A percentile compares a stretch with the other conserved stretches of the same genome.
These are phyloP conservation scores for Cucurbita moschata DNA, from an alignment of 306 rosid species.

Conservation along the genomic window DNA sequence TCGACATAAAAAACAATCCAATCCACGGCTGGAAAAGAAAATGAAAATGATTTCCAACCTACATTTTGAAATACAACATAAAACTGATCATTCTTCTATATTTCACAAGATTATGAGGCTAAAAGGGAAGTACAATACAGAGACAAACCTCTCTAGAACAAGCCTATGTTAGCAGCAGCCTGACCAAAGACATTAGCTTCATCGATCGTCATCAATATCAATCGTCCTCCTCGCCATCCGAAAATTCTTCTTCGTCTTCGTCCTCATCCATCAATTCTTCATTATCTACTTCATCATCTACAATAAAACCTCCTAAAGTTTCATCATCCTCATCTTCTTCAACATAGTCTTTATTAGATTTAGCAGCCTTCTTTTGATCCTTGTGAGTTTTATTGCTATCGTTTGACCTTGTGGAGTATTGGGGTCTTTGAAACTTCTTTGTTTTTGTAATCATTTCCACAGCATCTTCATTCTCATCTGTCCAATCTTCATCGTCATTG, in stretches of 20 bases:
- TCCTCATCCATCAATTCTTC: slow-evolving; percentile 39
- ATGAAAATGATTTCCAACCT: neutral
- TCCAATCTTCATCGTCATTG: slow-evolving; percentile 51
- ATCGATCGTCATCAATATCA: slow-evolving; percentile 5
- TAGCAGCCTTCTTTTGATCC: slow-evolving; percentile 20
- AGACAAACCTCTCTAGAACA: neutral
- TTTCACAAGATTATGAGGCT: neutral
- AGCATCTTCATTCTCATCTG: slow-evolving; percentile 50
- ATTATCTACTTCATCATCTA: slow-evolving; percentile 27
- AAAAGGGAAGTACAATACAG: neutral
- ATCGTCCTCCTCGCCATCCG: slow-evolving; percentile 16
- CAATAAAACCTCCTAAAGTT: slow-evolving; percentile 13
- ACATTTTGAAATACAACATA: neutral
- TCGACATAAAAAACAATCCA: neutral
- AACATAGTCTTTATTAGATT: neutral
- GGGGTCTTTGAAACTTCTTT: slow-evolving; percentile 25
- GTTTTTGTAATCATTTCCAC: slow-evolving; percentile 21
- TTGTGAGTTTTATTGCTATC: slow-evolving; percentile 9
- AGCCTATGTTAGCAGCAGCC: neutral
- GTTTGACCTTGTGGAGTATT: slow-evolving; percentile 52
- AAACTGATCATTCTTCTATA: neutral
- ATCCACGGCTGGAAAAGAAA: neutral
- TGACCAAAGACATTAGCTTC: neutral
- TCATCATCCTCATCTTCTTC: slow-evolving; percentile 10
- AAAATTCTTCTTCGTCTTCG: slow-evolving; percentile 26